phyloP scores from a whole-genome alignment of 2,329 filamentous ascomycete genomes.

The Ophidiomyces ophidiicola region DNA sequence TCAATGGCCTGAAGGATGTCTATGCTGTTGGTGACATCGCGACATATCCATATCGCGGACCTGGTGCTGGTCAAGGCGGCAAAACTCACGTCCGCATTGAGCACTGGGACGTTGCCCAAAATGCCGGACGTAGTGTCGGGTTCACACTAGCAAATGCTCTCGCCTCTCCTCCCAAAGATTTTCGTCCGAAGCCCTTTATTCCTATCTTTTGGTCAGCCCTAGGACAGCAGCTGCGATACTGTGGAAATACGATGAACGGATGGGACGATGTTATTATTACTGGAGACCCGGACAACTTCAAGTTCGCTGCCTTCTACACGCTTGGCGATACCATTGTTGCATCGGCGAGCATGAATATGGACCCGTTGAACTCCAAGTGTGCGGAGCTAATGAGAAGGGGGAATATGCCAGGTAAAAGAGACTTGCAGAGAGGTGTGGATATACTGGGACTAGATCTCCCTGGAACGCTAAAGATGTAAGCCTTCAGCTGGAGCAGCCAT shows the following conservation, averaged over 20 bases:
- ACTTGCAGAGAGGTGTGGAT: conserved; percentile 49
- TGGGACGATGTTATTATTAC: conserved; percentile 77
- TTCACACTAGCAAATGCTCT: conserved; percentile 57
- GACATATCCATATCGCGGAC: conserved; percentile 85
- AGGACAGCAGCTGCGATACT: conserved; percentile 81
- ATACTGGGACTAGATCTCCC: conserved; percentile 21
- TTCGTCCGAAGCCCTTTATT: conserved; percentile 60
- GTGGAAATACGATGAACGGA: conserved; percentile 69
- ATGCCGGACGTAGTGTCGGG: conserved; percentile 70
- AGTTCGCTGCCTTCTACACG: conserved; percentile 82
- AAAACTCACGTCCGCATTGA: conserved; percentile 71
- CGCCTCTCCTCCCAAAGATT: conserved; percentile 20
- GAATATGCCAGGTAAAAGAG: conserved; percentile 71
- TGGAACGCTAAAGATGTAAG: conserved; percentile 10
- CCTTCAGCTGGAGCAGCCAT: neutral
- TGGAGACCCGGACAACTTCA: conserved; percentile 62
- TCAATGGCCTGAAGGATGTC: conserved; percentile 65
- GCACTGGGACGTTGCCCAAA: conserved; percentile 98
- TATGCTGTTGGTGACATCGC: conserved; percentile 94
- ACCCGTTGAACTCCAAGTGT: conserved; percentile 72
- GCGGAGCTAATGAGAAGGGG: conserved; percentile 73
- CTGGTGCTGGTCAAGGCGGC: conserved; percentile 50
- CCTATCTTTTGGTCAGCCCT: conserved; percentile 96
- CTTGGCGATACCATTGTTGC: conserved; percentile 79
- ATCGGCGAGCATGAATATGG: conserved; percentile 78